Conservation (phyloP, 257 asterid species). For the Solanum ahanhuiri region DNA sequence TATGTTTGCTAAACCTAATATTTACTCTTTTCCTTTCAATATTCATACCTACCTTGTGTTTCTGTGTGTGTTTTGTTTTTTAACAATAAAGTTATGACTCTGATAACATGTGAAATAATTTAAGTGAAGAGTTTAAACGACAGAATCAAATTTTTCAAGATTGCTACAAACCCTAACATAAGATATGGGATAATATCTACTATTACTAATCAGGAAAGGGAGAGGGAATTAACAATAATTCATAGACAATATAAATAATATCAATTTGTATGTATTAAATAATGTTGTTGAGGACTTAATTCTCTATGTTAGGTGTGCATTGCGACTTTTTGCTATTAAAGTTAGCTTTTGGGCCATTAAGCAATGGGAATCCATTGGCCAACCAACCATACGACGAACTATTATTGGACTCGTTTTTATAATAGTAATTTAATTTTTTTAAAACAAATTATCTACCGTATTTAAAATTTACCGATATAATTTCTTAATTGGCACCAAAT, state of each 20-base stretch:
- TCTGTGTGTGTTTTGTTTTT: not conserved
- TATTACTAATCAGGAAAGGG: not conserved
- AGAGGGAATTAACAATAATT: not conserved
- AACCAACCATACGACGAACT: not conserved
- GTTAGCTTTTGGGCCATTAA: not conserved
- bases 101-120: not conserved
- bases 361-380: not conserved
- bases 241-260: not conserved
- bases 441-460: not conserved
- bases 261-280: not conserved
- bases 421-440: not conserved
- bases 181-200: not conserved
- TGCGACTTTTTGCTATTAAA: not conserved
- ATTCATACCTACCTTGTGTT: not conserved
- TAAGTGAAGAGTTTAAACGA: not conserved
- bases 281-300: not conserved
- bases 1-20: too few species aligned
- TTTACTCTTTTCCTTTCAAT: not conserved
- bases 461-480: not conserved
- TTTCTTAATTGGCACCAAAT: not conserved
- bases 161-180: not conserved
- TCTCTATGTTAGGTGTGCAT: not conserved
- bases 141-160: not conserved
- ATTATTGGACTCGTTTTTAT: not conserved
- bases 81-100: not conserved